Conservation (phyloP, 768 basidiomycete species). For the Boletus insuetus region DNA sequence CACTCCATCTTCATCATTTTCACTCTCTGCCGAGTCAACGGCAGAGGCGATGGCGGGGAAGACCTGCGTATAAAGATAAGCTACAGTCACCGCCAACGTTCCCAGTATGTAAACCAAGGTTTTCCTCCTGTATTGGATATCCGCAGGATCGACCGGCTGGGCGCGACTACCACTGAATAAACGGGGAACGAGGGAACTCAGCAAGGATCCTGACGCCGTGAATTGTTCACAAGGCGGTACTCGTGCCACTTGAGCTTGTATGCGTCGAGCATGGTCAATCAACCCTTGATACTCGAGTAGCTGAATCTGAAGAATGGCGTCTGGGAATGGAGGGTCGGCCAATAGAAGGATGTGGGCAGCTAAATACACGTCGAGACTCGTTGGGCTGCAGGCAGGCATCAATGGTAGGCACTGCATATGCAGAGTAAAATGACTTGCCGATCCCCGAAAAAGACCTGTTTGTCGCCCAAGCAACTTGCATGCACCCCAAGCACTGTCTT, state of each 20-base stretch:
- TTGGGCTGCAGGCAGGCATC: conserved; percentile 41
- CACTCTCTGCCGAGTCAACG: neutral
- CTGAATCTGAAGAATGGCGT: conserved; percentile 54
- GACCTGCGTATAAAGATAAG: conserved; percentile 30
- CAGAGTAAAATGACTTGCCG: conserved; percentile 34
- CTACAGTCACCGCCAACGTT: conserved; percentile 41
- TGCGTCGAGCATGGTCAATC: conserved; percentile 53
- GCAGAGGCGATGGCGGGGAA: neutral
- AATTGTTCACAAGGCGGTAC: conserved; percentile 22
- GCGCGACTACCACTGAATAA: conserved; percentile 18
- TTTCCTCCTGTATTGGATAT: conserved; percentile 45
- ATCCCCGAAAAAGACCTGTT: conserved; percentile 50
- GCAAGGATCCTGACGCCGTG: conserved; percentile 26
- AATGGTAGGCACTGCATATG: neutral
- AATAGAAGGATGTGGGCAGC: conserved; percentile 70
- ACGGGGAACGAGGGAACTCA: conserved; percentile 38
- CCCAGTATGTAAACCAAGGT: conserved; percentile 54
- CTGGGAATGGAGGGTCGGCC: conserved; percentile 55
- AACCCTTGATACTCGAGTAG: conserved; percentile 53
- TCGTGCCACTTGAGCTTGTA: conserved; percentile 37
- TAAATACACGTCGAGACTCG: conserved; percentile 61
- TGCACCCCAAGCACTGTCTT: conserved; percentile 57
- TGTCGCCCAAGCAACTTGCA: conserved; percentile 48
- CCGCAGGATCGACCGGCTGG: conserved; percentile 35
- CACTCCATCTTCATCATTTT: neutral